These are phyloP conservation scores for Saturnispora saitoi DNA, from an alignment of 805 yeast genomes.

Conservation along the genomic window DNA sequence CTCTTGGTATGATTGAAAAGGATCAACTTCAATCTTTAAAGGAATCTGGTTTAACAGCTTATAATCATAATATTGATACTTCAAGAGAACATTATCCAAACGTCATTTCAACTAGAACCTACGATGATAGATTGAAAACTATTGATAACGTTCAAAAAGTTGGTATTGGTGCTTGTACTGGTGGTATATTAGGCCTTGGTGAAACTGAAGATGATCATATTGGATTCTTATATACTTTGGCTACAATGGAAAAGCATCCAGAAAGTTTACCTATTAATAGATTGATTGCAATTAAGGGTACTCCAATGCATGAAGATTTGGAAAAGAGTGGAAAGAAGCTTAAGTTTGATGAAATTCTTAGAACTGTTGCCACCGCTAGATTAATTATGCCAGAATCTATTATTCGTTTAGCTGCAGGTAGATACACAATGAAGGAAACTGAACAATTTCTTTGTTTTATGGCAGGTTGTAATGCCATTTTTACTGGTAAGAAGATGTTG, in stretches of 20 bases:
- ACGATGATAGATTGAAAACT: slow-evolving; percentile 63
- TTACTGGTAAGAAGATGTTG: slow-evolving; percentile 73
- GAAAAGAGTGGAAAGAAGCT: slow-evolving; percentile 31
- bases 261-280: slow-evolving; percentile 77
- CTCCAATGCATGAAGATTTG: slow-evolving; percentile 59
- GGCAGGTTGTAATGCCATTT: slow-evolving; percentile 74
- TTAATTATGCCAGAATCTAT: slow-evolving; percentile 64
- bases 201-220: slow-evolving; percentile 66
- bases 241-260: slow-evolving; percentile 66
- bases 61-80: slow-evolving; percentile 75
- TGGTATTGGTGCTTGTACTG: slow-evolving; percentile 61
- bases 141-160: slow-evolving; percentile 54
- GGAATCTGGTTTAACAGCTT: slow-evolving; percentile 71
- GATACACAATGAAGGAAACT: slow-evolving; percentile 70
- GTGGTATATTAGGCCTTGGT: slow-evolving; percentile 74
- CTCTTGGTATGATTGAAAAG: slow-evolving; percentile 66
- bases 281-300: slow-evolving; percentile 70
- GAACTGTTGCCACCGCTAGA: slow-evolving; percentile 71
- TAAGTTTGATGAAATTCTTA: slow-evolving; percentile 51
- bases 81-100: slow-evolving; percentile 68
- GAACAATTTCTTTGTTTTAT: slow-evolving; percentile 70
- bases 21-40: slow-evolving; percentile 54
- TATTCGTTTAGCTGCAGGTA: slow-evolving; percentile 71
- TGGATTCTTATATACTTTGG: slow-evolving; percentile 55
- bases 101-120: slow-evolving; percentile 62